These are phyloP conservation scores for Plantago elongata DNA, from an alignment of 257 asterid species.

Conservation along the genomic window DNA sequence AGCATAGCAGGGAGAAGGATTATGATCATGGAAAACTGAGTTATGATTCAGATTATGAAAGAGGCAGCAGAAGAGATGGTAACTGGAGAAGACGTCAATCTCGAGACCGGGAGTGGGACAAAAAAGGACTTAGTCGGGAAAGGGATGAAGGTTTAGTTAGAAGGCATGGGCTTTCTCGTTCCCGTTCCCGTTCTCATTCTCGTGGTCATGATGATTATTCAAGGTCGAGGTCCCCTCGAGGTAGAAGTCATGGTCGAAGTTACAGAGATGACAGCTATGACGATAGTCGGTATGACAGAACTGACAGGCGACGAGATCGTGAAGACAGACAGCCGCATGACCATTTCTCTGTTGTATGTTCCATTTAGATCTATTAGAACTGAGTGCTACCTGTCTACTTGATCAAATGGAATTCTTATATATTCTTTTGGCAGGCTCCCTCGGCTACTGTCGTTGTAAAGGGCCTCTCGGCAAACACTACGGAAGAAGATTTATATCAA, in stretches of 20 bases:
- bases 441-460: slow-evolving; percentile 95
- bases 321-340: slow-evolving; percentile 69
- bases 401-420: slow-evolving; percentile 17
- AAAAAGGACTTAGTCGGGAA: slow-evolving; percentile 72
- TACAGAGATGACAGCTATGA: slow-evolving; percentile 87
- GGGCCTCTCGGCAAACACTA: slow-evolving; percentile 93
- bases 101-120: slow-evolving; percentile 79
- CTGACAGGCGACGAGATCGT: slow-evolving; percentile 73
- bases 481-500: slow-evolving; percentile 94
- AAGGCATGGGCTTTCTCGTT: slow-evolving; percentile 61
- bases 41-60: slow-evolving; percentile 93
- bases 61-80: slow-evolving; percentile 73
- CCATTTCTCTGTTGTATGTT: slow-evolving; percentile 59
- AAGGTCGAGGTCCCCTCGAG: slow-evolving; percentile 88
- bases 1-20: slow-evolving; percentile 79
- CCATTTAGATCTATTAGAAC: slow-evolving; percentile 7
- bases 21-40: slow-evolving; percentile 70
- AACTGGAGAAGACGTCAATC: slow-evolving; percentile 78
- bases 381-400: slow-evolving; percentile 16
- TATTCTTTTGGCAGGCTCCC: slow-evolving; percentile 58
- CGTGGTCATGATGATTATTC: slow-evolving; percentile 68
- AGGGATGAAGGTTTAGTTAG: slow-evolving; percentile 70
- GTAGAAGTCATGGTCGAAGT: slow-evolving; percentile 76
- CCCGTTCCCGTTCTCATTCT: slow-evolving; percentile 62
- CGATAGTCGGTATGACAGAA: slow-evolving; percentile 62